phyloP scores from a whole-genome alignment of 345 rosid genomes.

The Hypericum perforatum region DNA sequence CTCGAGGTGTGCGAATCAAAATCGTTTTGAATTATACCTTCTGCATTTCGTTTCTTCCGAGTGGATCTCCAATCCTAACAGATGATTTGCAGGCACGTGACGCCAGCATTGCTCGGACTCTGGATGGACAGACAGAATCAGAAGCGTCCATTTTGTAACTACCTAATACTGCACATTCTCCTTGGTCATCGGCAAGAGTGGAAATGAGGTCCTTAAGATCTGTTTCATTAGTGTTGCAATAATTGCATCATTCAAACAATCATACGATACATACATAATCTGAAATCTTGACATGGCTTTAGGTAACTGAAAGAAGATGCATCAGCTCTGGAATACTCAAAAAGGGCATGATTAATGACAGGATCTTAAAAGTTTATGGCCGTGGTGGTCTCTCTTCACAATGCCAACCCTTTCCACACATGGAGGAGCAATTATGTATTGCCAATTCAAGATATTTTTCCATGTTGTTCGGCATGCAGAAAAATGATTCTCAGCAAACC shows the following conservation, averaged over 20 bases:
- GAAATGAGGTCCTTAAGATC: conserved; percentile 89
- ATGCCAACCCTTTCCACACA: no score
- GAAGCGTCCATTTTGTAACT: conserved; percentile 63
- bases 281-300: neutral
- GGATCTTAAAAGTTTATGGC: no score
- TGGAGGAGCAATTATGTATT: no score
- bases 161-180: conserved; percentile 68
- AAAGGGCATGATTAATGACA: no score
- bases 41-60: conserved; percentile 74
- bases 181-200: conserved; percentile 65
- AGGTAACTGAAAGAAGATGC: no score
- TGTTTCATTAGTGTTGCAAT: conserved; percentile 20
- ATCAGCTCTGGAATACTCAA: no score
- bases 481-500: no score
- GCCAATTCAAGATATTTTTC: no score
- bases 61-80: conserved; percentile 80
- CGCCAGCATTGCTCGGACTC: conserved; percentile 91
- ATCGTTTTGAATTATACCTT: conserved; percentile 38
- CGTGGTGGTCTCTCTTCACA: no score
- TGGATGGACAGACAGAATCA: conserved; percentile 74
- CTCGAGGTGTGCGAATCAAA: no score
- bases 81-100: conserved; percentile 91
- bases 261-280: neutral
- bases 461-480: no score
- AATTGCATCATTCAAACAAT: conserved; percentile 9